Evolutionary conservation across 2,329 filamentous ascomycete species (phyloP).

Genomic region (Juglanconis oblonga): DNA sequence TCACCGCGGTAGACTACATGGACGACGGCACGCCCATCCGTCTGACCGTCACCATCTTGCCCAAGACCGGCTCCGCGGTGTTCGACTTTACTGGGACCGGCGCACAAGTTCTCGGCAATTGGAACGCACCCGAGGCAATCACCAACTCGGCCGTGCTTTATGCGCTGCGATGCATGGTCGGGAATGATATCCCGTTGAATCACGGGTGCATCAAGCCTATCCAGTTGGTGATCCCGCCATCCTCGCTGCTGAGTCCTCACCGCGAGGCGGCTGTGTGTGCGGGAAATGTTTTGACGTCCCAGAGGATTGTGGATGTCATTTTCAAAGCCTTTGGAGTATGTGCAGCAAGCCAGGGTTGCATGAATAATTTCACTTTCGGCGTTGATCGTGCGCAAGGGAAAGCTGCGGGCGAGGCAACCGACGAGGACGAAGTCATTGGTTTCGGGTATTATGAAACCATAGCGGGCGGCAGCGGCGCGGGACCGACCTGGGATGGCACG

Average conservation of each 20-base stretch:
- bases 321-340: conserved; percentile 26
- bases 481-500: conserved; percentile 25
- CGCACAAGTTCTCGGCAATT: conserved; percentile 31
- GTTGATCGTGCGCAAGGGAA: neutral
- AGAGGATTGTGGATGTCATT: conserved; percentile 29
- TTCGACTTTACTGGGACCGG: conserved; percentile 33
- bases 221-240: conserved; percentile 28
- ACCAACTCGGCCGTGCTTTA: conserved; percentile 33
- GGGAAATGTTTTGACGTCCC: conserved; percentile 38
- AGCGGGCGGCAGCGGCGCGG: conserved; percentile 31
- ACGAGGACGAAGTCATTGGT: neutral
- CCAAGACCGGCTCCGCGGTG: conserved; percentile 25
- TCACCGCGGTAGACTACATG: conserved; percentile 25
- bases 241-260: conserved; percentile 29
- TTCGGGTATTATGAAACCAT: conserved; percentile 29
- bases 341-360: conserved; percentile 28
- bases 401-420: conserved; percentile 15
- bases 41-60: conserved; percentile 28
- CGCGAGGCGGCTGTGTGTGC: conserved; percentile 23
- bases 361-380: conserved; percentile 30
- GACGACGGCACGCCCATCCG: conserved; percentile 31
- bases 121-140: conserved; percentile 23
- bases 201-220: conserved; percentile 33
- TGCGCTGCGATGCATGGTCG: conserved; percentile 29
- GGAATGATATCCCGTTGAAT: conserved; percentile 33